These are phyloP conservation scores for Protomyces gravidus DNA, from an alignment of 1,139 yeast genomes.

Conservation along the genomic window DNA sequence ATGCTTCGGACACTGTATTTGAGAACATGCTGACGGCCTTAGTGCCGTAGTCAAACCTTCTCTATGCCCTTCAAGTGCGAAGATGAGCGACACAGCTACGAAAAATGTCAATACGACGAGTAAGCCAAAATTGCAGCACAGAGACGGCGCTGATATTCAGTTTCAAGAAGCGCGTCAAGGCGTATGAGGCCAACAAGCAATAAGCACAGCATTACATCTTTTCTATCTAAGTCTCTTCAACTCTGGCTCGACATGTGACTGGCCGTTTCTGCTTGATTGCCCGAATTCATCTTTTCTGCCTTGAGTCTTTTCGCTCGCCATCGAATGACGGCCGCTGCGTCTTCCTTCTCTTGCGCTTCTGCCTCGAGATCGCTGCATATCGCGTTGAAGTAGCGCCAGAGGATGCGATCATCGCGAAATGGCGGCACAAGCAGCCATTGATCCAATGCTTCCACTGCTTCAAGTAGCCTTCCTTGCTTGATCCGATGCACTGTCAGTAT, in stretches of 20 bases:
- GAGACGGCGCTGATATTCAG: slow-evolving; percentile 2
- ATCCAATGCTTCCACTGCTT: slow-evolving; percentile 20
- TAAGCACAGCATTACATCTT: background rate
- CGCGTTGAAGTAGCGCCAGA: slow-evolving; percentile 3
- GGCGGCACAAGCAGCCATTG: slow-evolving; percentile 23
- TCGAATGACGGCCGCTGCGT: background rate
- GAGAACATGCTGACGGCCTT: too few species aligned
- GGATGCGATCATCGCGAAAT: slow-evolving; percentile 8
- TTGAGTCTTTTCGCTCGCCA: background rate
- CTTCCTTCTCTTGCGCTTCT: background rate
- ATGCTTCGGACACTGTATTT: too few species aligned
- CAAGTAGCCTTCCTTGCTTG: background rate
- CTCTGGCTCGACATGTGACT: background rate
- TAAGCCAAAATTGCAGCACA: background rate
- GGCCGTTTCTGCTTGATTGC: background rate
- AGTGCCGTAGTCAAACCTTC: slow-evolving; percentile 52
- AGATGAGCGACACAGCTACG: slow-evolving; percentile 30
- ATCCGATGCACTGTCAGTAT: slow-evolving; percentile 6
- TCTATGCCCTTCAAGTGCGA: slow-evolving; percentile 64
- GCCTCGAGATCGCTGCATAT: slow-evolving; percentile 4
- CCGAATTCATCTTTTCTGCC: slow-evolving; percentile 6
- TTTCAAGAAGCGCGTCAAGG: slow-evolving; percentile 27
- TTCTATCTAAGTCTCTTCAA: background rate
- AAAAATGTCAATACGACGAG: slow-evolving; percentile 29
- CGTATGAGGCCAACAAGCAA: slow-evolving; percentile 16